Evolutionary conservation across 495 filamentous ascomycete species (phyloP).

Genomic region (Antarctomyces pellizariae): DNA sequence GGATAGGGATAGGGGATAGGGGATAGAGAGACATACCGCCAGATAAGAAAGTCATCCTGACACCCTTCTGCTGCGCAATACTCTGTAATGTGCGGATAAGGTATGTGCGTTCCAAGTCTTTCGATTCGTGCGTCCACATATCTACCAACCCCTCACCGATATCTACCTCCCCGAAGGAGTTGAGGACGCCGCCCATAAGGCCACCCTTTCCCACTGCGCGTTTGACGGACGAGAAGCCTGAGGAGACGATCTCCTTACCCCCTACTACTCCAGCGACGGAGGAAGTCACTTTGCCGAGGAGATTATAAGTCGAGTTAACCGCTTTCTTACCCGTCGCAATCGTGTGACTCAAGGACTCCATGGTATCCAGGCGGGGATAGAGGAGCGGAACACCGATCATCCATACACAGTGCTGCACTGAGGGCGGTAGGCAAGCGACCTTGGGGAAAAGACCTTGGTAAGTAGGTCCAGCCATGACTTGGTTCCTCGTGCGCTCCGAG

Average conservation of each 20-base stretch:
- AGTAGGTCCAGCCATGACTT: slow-evolving; percentile 87
- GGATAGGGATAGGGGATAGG: no score
- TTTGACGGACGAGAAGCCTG: slow-evolving; percentile 84
- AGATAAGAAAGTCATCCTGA: slow-evolving; percentile 90
- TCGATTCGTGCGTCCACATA: slow-evolving; percentile 94
- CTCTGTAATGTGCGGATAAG: slow-evolving; percentile 86
- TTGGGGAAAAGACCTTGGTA: slow-evolving; percentile 96
- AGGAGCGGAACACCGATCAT: slow-evolving; percentile 79
- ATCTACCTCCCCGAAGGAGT: slow-evolving; percentile 93
- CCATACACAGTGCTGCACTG: slow-evolving; percentile 88
- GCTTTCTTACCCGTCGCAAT: slow-evolving; percentile 92
- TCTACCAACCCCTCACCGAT: slow-evolving; percentile 84
- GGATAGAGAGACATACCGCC: slow-evolving; percentile 42
- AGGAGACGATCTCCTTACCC: slow-evolving; percentile 72
- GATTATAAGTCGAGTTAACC: slow-evolving; percentile 83
- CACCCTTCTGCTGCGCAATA: slow-evolving; percentile 75
- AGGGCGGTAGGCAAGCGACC: slow-evolving; percentile 71
- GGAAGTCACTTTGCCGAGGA: slow-evolving; percentile 80
- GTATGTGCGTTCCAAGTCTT: slow-evolving; percentile 93
- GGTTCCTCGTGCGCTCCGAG: slow-evolving; percentile 69
- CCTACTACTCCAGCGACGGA: slow-evolving; percentile 87
- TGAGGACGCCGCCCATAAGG: slow-evolving; percentile 81
- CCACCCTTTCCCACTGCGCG: slow-evolving; percentile 86
- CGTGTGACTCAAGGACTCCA: slow-evolving; percentile 71
- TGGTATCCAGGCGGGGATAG: slow-evolving; percentile 77